Evolutionary conservation across 208 protist species (phyloP), one percentile per base, ranked within the genome.

Genomic region (Spongospora subterranea): DNA sequence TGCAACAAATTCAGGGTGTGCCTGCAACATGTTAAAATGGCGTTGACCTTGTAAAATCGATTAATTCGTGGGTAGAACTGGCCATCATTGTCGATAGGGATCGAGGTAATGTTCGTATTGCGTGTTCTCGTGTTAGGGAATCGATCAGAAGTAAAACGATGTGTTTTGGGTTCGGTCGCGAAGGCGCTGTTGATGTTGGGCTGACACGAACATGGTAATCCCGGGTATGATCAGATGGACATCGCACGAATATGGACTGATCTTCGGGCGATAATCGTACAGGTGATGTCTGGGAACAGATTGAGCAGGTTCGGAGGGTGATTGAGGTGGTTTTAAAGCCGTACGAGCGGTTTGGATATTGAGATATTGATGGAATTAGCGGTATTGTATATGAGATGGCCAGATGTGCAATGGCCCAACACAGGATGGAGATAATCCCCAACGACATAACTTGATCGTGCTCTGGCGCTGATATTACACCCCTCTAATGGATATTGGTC

Each of bases 81-180:
- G 6, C 17, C 71, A 43, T 45, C 40, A 82, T 35, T 20, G n/a
- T 20, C 17, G n/a, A 43, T 13, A 82, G n/a, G 11, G 71, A 40
- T 35, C 40, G 6, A 35, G 71, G 71, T 35, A 82, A 43, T 35
- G 71, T 43, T 82, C 71, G 71, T 43, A 82, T 35, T 20, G 71
- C 71, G n/a, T 82, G 71, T 82, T 82, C 71, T 43, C 71, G 6
- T 43, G 71, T 82, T 43, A 82, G n/a, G 35, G 71, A 82, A 43
- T 82, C 71, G 71, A 82, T n/a, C 6, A 82, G 71, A 43, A 82
- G 6, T 45, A 45, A 82, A n/a, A 82, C 40, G 71, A 82, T n/a
- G 71, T 82, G 71, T 6, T 35, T 82, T 82, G 35, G 71, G 6
- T n/a, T 6, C 11, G 71, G 13, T 40, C 71, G 6, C 71, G 6